Evolutionary conservation across 2,329 filamentous ascomycete species (phyloP), one percentile per base, ranked within the genome.

Genomic region (Diaporthe sp.): DNA sequence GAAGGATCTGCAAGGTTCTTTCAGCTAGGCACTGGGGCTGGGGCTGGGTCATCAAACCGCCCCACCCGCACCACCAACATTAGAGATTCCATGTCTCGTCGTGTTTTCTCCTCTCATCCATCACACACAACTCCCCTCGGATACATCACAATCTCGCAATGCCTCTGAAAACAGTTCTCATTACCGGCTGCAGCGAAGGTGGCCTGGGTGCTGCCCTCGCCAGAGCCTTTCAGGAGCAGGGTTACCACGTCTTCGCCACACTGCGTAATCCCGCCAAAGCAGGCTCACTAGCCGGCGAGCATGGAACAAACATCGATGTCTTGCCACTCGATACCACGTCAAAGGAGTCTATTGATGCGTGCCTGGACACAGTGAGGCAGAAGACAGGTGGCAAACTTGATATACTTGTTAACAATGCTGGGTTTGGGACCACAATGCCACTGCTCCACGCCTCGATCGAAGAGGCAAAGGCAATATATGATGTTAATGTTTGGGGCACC

Each of bases 401-500:
- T 72, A 79, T 81, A 3, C 42, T 65, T 7, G 61, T 88, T 71
- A 88, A 88, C 78, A 88, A 88, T 71, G 84, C 86, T 19, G 86
- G 84, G 4, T 65, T 73, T 2, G 78, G 78, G 22, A 81, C 80
- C 31, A 78, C 80, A 7, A 81, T 80, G 75, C 86, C 86, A 1
- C 76, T 83, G 12, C 72, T 87, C 10, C 85, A 87, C 57, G 76
- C 80, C 0, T 77, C 83, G 55, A 76, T 86, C 2, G 78, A 80
- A 2, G 76, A 83, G 13, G 83, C 82, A 22, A 72, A 60, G 55
- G n/a, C 42, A 17, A 70, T 39, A 12, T 74, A 58, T 73, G 89
- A 91, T 80, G 87, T 88, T 76, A 91, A 91, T 78, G 88, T 91
- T 34, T 74, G 58, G 72, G 37, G 60, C 34, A 71, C 60, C 10